Percentiles rank a stretch among this genome's conserved stretches.
phyloP scores from a whole-genome alignment of 495 filamentous ascomycete species.

The Podospora anserina region DNA sequence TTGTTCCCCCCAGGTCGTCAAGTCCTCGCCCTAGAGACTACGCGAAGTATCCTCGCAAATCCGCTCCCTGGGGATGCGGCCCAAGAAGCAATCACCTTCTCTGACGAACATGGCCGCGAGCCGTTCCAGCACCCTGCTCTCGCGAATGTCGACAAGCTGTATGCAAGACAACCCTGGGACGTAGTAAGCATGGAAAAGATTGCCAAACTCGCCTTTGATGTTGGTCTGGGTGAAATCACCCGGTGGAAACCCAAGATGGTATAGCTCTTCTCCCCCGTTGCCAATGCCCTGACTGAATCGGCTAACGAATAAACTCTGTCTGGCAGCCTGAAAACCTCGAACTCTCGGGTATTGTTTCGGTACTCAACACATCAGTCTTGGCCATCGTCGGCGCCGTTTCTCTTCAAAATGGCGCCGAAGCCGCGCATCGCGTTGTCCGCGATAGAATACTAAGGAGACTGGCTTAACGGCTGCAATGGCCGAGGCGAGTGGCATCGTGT shows the following conservation, averaged over 20 bases:
- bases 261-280: constrained; percentile 27
- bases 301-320: constrained; percentile 15
- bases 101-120: constrained; percentile 52
- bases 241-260: constrained; percentile 87
- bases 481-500: constrained; percentile 22
- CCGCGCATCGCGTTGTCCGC: constrained; percentile 68
- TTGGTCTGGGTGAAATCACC: constrained; percentile 67
- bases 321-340: constrained; percentile 65
- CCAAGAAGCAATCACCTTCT: constrained; percentile 20
- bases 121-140: constrained; percentile 74
- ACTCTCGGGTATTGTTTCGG: constrained; percentile 65
- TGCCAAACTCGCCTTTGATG: constrained; percentile 61
- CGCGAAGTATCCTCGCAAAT: constrained; percentile 61
- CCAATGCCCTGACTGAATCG: not conserved
- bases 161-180: constrained; percentile 49
- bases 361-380: constrained; percentile 73
- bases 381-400: constrained; percentile 85
- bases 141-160: constrained; percentile 67
- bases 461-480: constrained; percentile 2
- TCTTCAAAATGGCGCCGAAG: constrained; percentile 75
- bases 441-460: constrained; percentile 67
- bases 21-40: constrained; percentile 75
- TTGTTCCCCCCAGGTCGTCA: constrained; percentile 59
- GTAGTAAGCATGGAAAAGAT: constrained; percentile 58
- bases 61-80: constrained; percentile 16